Evolutionary conservation across 164 flowering plant genomes (phyloP).

Genomic region (Litsea cubeba): DNA sequence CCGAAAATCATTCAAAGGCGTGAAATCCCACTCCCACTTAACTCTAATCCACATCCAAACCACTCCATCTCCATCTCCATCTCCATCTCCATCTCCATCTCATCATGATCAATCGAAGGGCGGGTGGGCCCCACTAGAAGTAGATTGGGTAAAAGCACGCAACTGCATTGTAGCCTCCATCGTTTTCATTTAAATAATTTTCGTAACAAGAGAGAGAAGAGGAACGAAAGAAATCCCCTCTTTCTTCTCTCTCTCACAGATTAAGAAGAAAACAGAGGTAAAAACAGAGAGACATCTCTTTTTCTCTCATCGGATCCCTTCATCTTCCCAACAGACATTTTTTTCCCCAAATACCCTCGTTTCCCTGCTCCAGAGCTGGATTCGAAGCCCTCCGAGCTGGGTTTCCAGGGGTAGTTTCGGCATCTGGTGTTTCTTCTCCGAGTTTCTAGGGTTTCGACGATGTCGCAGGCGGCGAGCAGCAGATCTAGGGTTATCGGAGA

Average conservation of each 20-base stretch:
- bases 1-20: too few relatives aligned
- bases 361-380: background rate
- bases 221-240: too few relatives aligned
- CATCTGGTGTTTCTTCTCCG: background rate
- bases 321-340: background rate
- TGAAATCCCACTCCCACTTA: too few relatives aligned
- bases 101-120: too few relatives aligned
- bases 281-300: background rate
- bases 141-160: too few relatives aligned
- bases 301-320: background rate
- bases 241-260: background rate
- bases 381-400: background rate
- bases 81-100: too few relatives aligned
- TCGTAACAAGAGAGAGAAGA: too few relatives aligned
- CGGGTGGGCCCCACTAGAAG: too few relatives aligned
- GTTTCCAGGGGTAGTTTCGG: conserved; percentile 2
- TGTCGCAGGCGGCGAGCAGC: conserved; percentile 47
- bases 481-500: conserved; percentile 70
- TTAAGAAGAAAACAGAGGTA: background rate
- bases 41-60: too few relatives aligned
- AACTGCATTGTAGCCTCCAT: too few relatives aligned
- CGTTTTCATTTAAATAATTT: too few relatives aligned
- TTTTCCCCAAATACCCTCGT: background rate
- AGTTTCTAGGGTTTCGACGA: conserved; percentile 25
- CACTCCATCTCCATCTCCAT: too few relatives aligned